Conservation (phyloP, 805 yeast species). For the Kregervanrija fluxuum region DNA sequence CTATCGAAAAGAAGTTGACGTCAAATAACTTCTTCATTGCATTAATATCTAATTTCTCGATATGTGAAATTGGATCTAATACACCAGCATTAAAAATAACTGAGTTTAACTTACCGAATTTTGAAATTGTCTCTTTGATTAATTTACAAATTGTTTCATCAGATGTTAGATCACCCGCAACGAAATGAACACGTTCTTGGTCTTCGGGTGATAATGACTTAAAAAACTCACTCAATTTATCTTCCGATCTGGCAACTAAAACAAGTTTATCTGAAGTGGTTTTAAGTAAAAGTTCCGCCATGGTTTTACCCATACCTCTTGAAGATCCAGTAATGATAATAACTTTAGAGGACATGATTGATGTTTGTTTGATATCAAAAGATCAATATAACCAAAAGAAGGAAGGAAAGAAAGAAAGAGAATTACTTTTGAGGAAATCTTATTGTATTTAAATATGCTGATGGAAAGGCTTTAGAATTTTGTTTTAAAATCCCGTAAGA, state of each 20-base stretch:
- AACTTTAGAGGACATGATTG: slow-evolving; percentile 14
- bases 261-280: slow-evolving; percentile 36
- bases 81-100: slow-evolving; percentile 78
- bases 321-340: slow-evolving; percentile 55
- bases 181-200: slow-evolving; percentile 38
- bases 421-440: no score
- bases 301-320: slow-evolving; percentile 72
- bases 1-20: slow-evolving; percentile 68
- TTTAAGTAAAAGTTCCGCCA: slow-evolving; percentile 46
- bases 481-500: no score
- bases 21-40: slow-evolving; percentile 63
- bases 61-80: slow-evolving; percentile 61
- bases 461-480: no score
- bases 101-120: slow-evolving; percentile 52
- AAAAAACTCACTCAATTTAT: slow-evolving; percentile 27
- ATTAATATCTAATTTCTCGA: slow-evolving; percentile 42
- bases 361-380: no score
- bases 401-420: no score
- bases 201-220: slow-evolving; percentile 36
- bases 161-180: slow-evolving; percentile 55
- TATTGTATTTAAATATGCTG: no score
- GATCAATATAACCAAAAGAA: no score
- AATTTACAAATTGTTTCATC: slow-evolving; percentile 30
- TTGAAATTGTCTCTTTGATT: slow-evolving; percentile 36
- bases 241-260: slow-evolving; percentile 67